Evolutionary conservation across 2,329 filamentous ascomycete genomes (phyloP), one percentile per base, ranked within the genome.

Genomic region (Kalmusia sp.): DNA sequence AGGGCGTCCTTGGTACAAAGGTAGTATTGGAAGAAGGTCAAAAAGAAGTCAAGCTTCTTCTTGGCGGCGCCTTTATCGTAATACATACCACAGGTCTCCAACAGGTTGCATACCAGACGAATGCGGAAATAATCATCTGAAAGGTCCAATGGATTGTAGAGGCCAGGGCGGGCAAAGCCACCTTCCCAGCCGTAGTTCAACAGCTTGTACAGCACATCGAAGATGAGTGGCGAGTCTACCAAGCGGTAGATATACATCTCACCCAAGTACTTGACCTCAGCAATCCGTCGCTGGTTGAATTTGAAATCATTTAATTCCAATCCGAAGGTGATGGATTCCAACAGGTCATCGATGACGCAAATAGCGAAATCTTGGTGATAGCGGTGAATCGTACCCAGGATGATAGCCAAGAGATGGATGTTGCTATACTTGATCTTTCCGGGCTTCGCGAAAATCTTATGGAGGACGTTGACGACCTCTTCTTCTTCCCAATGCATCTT

Each of bases 191-290:
- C 95, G 71, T 96, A 96, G 6, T 92, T 96, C 71, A 97, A 83
- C 63, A 99, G 90, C 69, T 92, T 92, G 80, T 97, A 99, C 76
- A 99, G 84, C 1, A 89, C 91, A 69, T 99, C 95, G 66, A 99
- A 99, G 46, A 99, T 89, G 21, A 98, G 90, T 0, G 91, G 90
- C 37, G 96, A 95, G 73, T 99, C 95, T 31, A 99, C 84, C 85
- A 99, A 91, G 52, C 95, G 90, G 72, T 98, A 99, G 68, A 97
- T 96, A 79, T 99, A 99, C 8, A 99, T 84, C 75, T 99, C 95
- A 19, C 91, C 93, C 4, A 99, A 82, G 71, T 97, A 99, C 72
- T 97, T 98, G 68, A 96, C 91, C 74, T 98, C 93, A 2, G 96
- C 91, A 57, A 99, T 88, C 19, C 95, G 89, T 54, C 93, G 89